A percentile compares a stretch with the other conserved stretches of the same genome.
Evolutionary conservation across 352 stramenopile genomes (phyloP).

Genomic region (Globisporangium cylindrosporum): DNA sequence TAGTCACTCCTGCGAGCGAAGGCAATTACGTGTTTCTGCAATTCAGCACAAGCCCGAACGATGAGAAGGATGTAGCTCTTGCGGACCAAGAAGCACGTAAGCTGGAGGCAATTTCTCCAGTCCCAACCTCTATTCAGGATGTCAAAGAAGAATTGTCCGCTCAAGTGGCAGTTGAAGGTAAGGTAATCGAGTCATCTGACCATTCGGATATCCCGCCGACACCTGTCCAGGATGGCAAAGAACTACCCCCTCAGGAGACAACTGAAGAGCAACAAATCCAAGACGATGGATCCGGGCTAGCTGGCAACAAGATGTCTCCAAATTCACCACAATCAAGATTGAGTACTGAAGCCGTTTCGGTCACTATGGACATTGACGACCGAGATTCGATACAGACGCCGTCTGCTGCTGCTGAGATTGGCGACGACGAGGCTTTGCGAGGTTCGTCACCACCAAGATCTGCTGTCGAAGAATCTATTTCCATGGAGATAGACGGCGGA

Average conservation of each 20-base stretch:
- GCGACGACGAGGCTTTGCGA: background rate
- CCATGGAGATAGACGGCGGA: background rate
- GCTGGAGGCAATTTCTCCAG: background rate
- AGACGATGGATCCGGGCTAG: background rate
- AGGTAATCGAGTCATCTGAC: background rate
- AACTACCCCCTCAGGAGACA: background rate
- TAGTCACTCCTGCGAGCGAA: background rate
- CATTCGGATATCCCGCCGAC: background rate
- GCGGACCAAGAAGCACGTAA: background rate
- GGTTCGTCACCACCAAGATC: background rate
- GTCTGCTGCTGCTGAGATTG: background rate
- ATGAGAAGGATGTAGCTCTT: background rate
- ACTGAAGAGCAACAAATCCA: background rate
- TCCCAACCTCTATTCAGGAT: background rate
- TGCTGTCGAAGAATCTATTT: background rate
- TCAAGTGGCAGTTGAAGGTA: background rate
- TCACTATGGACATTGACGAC: background rate
- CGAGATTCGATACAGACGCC: background rate
- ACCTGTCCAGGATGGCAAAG: background rate
- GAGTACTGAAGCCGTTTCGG: background rate
- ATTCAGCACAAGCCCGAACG: background rate
- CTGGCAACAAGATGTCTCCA: background rate
- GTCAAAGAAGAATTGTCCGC: background rate
- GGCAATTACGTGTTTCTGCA: conserved; percentile 1
- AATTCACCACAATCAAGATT: background rate